Base-by-base conservation (phyloP, 2,329 filamentous ascomycete genomes). In the Falciphora oryzae region DNA sequence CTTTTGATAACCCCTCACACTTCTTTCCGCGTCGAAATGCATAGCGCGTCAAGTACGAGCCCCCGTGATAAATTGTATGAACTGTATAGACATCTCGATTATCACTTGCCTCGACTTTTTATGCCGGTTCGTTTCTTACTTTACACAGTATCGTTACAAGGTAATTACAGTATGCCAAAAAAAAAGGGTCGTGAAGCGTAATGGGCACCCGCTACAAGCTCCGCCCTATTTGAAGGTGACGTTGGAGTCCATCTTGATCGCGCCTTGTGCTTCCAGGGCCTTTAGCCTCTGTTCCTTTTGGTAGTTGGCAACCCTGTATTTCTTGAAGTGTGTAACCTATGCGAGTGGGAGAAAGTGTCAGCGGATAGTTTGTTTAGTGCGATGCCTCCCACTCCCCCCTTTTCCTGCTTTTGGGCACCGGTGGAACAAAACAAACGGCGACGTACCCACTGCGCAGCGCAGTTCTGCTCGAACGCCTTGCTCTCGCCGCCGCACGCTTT, bases 321-420 rank as follows among this genome's bases (percentile, higher is more conserved):
- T 93, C 82, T 98, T 97, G 79, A 99, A 99, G 78, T 99, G 98
- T 78, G 93, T 92, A 67, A 97, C 91, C 92, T 95, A 71, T 64
- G 31, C 31, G 13, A 29, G n/a, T n/a, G 14, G 18, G 28, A 32
- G n/a, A 4, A 10, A 25, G 25, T 32, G 62, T 63, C 18, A 63
- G 53, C 25, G 16, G 25, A 11, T 7, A 18, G 3, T 13, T 53
- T 50, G 7, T 4, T n/a, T 44, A 16, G 18, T 18, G 16, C 32
- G 32, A 18, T 27, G 27, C 27, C 3, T 63, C 57, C 27, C 22
- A 16, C n/a, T n/a, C n/a, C n/a, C n/a, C n/a, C n/a, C n/a, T n/a
- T n/a, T n/a, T n/a, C n/a, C n/a, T n/a, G n/a, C n/a, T n/a, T n/a
- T n/a, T n/a, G n/a, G n/a, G n/a, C n/a, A n/a, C n/a, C n/a, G n/a